A percentile compares a stretch with the other conserved stretches of the same genome.
Evolutionary conservation across 1,284 basidiomycete genomes (phyloP).

Genomic region (Pseudozyma sp.): DNA sequence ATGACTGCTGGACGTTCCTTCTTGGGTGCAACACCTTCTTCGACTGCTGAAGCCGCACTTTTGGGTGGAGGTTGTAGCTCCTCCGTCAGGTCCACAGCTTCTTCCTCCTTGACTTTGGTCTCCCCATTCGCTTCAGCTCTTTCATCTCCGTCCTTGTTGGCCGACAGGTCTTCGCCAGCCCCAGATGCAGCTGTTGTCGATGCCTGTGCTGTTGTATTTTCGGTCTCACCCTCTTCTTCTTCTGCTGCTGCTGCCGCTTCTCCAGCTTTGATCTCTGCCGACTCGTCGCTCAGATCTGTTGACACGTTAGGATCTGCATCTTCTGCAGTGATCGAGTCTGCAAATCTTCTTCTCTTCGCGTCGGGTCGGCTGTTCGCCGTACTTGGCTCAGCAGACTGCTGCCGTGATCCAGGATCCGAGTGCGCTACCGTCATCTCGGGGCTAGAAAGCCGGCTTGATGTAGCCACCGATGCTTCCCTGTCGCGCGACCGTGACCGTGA

Average conservation of each 20-base stretch:
- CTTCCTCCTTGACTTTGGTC: constrained; percentile 44
- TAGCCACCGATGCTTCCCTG: constrained; percentile 49
- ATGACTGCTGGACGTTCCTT: constrained; percentile 76
- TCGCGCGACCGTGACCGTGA: constrained; percentile 39
- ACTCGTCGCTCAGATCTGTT: constrained; percentile 46
- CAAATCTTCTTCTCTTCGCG: constrained; percentile 33
- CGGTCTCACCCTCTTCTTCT: constrained; percentile 1
- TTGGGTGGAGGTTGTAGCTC: constrained; percentile 39
- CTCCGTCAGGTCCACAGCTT: constrained; percentile 44
- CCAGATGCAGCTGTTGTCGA: no score
- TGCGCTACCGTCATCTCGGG: constrained; percentile 45
- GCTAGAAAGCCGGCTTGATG: constrained; percentile 53
- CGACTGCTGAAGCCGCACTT: constrained; percentile 42
- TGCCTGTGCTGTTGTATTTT: no score
- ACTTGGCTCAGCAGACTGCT: constrained; percentile 24
- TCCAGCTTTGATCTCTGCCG: constrained; percentile 17
- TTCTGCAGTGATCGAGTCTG: constrained; percentile 16
- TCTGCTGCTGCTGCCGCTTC: not conserved
- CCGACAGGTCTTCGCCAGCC: no score
- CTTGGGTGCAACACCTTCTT: constrained; percentile 42
- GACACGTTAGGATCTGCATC: constrained; percentile 32
- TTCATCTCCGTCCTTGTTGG: not conserved
- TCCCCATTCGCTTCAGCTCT: constrained; percentile 3
- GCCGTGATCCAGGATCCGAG: constrained; percentile 42
- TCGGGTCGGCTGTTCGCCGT: constrained; percentile 28